Percentiles rank a stretch among this genome's conserved stretches.
phyloP scores from a whole-genome alignment of 306 rosid genomes.

The Sesbania bispinosa region DNA sequence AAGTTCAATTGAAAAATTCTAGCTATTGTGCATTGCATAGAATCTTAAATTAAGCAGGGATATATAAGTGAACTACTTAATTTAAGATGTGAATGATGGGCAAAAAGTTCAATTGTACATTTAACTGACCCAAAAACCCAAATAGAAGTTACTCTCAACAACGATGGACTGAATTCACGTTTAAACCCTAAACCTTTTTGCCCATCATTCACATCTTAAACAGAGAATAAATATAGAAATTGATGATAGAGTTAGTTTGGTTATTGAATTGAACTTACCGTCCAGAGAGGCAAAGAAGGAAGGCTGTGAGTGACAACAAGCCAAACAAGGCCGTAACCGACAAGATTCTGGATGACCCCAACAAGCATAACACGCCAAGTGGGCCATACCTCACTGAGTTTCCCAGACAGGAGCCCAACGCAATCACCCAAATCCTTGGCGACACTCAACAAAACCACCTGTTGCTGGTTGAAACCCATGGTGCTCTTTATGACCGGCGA shows the following conservation, averaged over 20 bases:
- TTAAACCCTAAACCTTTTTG: too few relatives aligned
- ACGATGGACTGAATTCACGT: too few relatives aligned
- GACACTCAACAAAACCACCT: conserved; percentile 57
- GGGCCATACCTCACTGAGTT: conserved; percentile 50
- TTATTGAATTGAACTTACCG: conserved; percentile 47
- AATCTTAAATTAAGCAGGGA: too few relatives aligned
- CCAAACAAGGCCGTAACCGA: conserved; percentile 80
- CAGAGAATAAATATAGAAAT: not conserved
- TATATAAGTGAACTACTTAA: too few relatives aligned
- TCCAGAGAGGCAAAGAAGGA: conserved; percentile 64
- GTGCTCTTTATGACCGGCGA: conserved; percentile 76
- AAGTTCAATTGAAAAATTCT: too few relatives aligned
- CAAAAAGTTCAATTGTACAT: too few relatives aligned
- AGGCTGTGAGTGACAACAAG: conserved; percentile 53
- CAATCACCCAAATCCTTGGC: conserved; percentile 84
- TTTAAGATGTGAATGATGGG: too few relatives aligned
- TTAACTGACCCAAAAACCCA: too few relatives aligned
- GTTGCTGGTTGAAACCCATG: conserved; percentile 70
- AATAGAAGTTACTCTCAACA: too few relatives aligned
- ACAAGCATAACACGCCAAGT: conserved; percentile 49
- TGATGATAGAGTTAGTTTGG: too few relatives aligned
- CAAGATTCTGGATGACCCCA: conserved; percentile 54
- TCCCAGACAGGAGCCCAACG: conserved; percentile 73
- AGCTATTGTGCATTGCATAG: too few relatives aligned
- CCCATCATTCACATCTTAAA: too few relatives aligned